Conservation (phyloP, 2,329 filamentous ascomycete genomes). For the Aaosphaeria arxii region DNA sequence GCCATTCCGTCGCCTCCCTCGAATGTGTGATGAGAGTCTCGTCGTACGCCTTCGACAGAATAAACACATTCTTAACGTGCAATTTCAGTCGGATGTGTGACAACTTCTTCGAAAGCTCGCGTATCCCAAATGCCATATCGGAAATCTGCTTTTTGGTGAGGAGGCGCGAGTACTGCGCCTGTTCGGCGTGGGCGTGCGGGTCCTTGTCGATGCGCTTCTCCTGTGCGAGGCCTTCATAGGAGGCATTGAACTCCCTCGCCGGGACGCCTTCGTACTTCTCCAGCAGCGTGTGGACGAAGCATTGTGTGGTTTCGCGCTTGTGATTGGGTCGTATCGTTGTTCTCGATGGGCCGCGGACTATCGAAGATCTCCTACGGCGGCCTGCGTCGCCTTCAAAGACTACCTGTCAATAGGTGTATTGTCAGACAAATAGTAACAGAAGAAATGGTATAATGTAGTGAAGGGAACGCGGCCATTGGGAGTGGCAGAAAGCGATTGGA, state of each 20-base stretch:
- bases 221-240: slow-evolving; percentile 32
- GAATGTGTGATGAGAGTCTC: slow-evolving; percentile 74
- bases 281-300: slow-evolving; percentile 61
- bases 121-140: slow-evolving; percentile 95
- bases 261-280: slow-evolving; percentile 41
- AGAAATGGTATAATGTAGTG: neutral
- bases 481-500: too few relatives aligned
- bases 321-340: slow-evolving; percentile 33
- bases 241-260: slow-evolving; percentile 17
- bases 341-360: slow-evolving; percentile 38
- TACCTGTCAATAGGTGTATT: slow-evolving; percentile 42
- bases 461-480: neutral
- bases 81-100: slow-evolving; percentile 80
- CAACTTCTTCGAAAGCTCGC: slow-evolving; percentile 82
- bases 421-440: neutral
- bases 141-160: slow-evolving; percentile 92
- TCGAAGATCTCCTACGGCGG: slow-evolving; percentile 60
- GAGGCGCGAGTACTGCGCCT: slow-evolving; percentile 62
- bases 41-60: slow-evolving; percentile 92
- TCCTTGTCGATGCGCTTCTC: slow-evolving; percentile 44
- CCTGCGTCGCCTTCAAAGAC: slow-evolving; percentile 52
- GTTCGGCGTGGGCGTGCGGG: slow-evolving; percentile 29
- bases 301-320: slow-evolving; percentile 48
- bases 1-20: slow-evolving; percentile 73
- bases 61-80: slow-evolving; percentile 76